A percentile compares a stretch with the other conserved stretches of the same genome.
These are phyloP conservation scores for Dendrocalamus sinicus DNA, from an alignment of 176 grass and related monocot genomes.

Conservation along the genomic window DNA sequence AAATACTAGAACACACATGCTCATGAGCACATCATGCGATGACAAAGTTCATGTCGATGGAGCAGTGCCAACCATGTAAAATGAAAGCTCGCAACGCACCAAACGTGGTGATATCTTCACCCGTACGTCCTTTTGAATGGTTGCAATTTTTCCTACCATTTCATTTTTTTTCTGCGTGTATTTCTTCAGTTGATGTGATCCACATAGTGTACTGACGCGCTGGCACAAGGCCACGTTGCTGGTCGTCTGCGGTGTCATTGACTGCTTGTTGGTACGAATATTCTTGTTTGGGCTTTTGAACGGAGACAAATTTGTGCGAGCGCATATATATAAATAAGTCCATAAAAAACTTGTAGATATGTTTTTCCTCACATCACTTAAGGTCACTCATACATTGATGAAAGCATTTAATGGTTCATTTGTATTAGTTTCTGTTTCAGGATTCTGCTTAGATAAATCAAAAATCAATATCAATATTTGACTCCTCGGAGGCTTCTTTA, in stretches of 20 bases:
- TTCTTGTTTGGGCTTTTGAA: not conserved
- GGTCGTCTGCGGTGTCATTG: not conserved
- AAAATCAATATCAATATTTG: no score
- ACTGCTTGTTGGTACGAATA: not conserved
- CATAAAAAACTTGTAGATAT: no score
- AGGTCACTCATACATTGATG: no score
- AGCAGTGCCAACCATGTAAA: not conserved
- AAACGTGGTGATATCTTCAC: slow-evolving; percentile 2
- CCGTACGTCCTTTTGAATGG: not conserved
- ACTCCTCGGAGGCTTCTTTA: no score
- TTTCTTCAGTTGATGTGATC: not conserved
- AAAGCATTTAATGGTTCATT: no score
- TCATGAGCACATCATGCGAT: not conserved
- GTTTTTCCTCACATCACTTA: no score
- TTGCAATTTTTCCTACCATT: not conserved
- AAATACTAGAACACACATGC: not conserved
- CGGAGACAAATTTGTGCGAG: not conserved
- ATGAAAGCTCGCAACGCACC: slow-evolving; percentile 11
- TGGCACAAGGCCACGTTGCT: not conserved
- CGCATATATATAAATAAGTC: not conserved
- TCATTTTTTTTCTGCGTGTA: no score
- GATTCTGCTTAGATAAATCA: no score
- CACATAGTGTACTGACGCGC: not conserved
- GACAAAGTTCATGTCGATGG: not conserved
- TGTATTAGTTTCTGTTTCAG: no score